Evolutionary conservation across 1,284 basidiomycete genomes (phyloP).

Genomic region (Exobasidium rhododendri): DNA sequence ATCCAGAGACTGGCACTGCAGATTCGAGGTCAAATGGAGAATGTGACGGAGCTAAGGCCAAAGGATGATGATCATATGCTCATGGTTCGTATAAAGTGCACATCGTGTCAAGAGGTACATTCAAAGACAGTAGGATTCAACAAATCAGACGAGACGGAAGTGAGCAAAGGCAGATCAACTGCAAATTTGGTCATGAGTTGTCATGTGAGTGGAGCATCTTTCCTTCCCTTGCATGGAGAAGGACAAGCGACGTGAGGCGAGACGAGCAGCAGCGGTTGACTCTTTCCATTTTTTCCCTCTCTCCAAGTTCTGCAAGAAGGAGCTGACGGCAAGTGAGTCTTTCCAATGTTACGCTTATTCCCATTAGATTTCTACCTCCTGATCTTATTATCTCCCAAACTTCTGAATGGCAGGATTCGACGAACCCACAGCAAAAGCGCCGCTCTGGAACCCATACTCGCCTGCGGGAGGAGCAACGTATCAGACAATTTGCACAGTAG

Average conservation of each 20-base stretch:
- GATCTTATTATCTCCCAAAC: no score
- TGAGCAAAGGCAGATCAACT: constrained; percentile 41
- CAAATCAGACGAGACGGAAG: constrained; percentile 34
- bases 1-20: constrained; percentile 41
- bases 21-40: constrained; percentile 42
- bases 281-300: neutral
- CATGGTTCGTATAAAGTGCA: constrained; percentile 45
- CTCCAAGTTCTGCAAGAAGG: constrained; percentile 42
- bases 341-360: constrained; percentile 1
- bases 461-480: constrained; percentile 26
- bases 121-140: constrained; percentile 41
- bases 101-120: constrained; percentile 49
- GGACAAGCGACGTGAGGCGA: no score
- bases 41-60: constrained; percentile 40
- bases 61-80: constrained; percentile 39
- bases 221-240: no score
- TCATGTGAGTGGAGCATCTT: constrained; percentile 16
- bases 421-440: constrained; percentile 40
- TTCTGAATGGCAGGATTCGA: constrained; percentile 42
- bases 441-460: constrained; percentile 30
- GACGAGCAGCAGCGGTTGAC: no score
- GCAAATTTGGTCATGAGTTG: constrained; percentile 50
- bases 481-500: constrained; percentile 45
- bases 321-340: constrained; percentile 31
- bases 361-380: no score